Evolutionary conservation across 352 stramenopile species (phyloP), one percentile per base, ranked within the genome.

Genomic region (Phytophthora sansomeana): DNA sequence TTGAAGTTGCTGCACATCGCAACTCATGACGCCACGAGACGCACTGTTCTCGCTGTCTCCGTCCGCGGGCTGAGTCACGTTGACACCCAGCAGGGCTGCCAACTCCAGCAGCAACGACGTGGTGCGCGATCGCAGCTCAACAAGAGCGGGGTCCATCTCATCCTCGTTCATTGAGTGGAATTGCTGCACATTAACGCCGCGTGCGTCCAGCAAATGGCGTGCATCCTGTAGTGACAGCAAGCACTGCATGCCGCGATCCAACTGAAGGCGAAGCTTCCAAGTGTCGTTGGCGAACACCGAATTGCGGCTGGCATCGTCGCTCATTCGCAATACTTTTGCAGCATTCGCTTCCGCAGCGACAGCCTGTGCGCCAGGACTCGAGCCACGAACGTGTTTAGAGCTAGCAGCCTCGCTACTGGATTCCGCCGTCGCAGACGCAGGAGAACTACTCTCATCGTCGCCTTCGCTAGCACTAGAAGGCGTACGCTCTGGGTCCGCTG

Each of bases 141-240:
- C 73, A 2, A 96, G 78, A 32, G 86, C 76, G 1, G 84, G 81
- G 44, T 94, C 88, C 61, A 96, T 92, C 42, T 88, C 76, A 30
- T 73, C 39, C 10, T 78, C 73, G 62, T 88, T 76, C 75, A 95
- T 84, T 29, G 85, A 88, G 60, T 96, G 88, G 62, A 96, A 96
- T 49, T 93, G 81, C 69, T 93, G 85, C 26, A 95, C 88, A 46
- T 95, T 93, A 32, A 96, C 85, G 19, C 85, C 82, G 19, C 88
- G 85, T 7, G 88, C 88, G 47, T 96, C 88, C 24, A 96, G 63
- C 33, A 96, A 65, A 44, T 95, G 88, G 33, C 88, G 88, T 4
- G 86, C 88, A 19, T 96, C 88, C 53, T 96, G 84, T 16, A 96
- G 66, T 9, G 88, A 91, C 35, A 96, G 53, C 56, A 96, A 60